Evolutionary conservation across 2,329 filamentous ascomycete species (phyloP), one percentile per base, ranked within the genome.

Genomic region (Diaporthe sp.): DNA sequence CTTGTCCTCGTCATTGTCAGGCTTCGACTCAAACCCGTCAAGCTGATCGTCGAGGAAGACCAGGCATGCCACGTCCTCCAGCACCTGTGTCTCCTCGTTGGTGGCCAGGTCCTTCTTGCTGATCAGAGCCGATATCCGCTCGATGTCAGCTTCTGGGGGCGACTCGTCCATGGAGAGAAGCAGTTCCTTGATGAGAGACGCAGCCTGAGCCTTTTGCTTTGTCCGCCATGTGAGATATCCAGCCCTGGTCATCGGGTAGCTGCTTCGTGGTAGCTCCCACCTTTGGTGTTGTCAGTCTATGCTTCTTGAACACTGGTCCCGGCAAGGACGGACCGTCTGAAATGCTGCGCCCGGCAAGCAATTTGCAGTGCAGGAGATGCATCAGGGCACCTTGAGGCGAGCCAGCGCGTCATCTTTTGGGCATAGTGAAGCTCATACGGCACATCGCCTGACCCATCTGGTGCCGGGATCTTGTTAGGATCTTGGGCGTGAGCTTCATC

Each of bases 11-110:
- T 95, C 93, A 22, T 88, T 81, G 71, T 92, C 88, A 38, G 90
- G 88, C 81, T 89, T 87, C 78, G 82, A 87, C 86, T 95, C 93
- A 83, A 97, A 97, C 68, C 89, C 90, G 79, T 96, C 95, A 77
- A 97, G 93, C 81, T 97, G 94, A 81, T 96, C 94, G 81, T 97
- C 95, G 77, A 97, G 84, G 82, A 97, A 97, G 38, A 97, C 95
- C 72, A 97, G 84, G 81, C 95, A 97, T 4, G 95, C 95, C 60
- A 95, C 93, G 84, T 97, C 95, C 85, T 97, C 95, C 76, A 97
- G 86, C 9, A 90, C 88, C 86, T 96, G 93, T 72, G 92, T 92
- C 82, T 95, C 93, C 22, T 82, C 80, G 77, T 87, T 84, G 71
- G 85, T 84, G 80, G 87, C 88, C 78, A 97, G 84, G 72, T 92